These are phyloP conservation scores for Colletotrichum tamarilloi DNA, from an alignment of 2,329 filamentous ascomycete genomes.

Conservation along the genomic window DNA sequence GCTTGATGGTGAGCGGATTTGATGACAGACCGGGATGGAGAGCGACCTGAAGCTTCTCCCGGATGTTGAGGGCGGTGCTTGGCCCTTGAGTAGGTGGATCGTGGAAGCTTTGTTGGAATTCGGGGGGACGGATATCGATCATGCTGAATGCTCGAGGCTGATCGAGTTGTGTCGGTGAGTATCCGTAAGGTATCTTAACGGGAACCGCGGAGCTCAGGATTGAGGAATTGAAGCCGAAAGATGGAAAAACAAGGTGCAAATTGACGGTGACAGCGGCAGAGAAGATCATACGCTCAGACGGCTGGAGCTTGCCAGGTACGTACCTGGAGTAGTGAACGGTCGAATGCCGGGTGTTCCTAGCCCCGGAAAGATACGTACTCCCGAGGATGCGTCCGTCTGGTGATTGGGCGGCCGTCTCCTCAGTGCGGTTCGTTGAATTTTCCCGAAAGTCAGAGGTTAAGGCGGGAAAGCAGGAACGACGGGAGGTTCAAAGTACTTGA, in stretches of 20 bases:
- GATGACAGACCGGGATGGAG: neutral
- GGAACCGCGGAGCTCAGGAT: too few relatives aligned
- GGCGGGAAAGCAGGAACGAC: neutral
- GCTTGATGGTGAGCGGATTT: slow-evolving; percentile 3
- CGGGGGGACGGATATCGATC: neutral
- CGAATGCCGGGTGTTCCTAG: neutral
- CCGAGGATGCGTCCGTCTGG: neutral
- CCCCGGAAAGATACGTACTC: neutral
- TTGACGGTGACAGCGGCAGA: neutral
- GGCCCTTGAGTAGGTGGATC: neutral
- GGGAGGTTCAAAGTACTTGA: neutral
- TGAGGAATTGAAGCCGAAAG: neutral
- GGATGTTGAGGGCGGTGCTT: neutral
- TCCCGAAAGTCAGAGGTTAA: neutral
- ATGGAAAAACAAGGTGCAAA: neutral
- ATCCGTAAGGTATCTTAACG: too few relatives aligned
- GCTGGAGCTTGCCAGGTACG: neutral
- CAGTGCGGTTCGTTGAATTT: neutral
- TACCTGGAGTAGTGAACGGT: neutral
- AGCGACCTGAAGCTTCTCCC: neutral
- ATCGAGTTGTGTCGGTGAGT: neutral
- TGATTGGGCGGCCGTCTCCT: neutral
- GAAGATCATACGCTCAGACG: neutral
- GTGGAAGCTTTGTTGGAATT: neutral
- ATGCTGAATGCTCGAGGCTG: neutral